Evolutionary conservation across 1,284 basidiomycete species (phyloP).

Genomic region (Inonotus hispidus): DNA sequence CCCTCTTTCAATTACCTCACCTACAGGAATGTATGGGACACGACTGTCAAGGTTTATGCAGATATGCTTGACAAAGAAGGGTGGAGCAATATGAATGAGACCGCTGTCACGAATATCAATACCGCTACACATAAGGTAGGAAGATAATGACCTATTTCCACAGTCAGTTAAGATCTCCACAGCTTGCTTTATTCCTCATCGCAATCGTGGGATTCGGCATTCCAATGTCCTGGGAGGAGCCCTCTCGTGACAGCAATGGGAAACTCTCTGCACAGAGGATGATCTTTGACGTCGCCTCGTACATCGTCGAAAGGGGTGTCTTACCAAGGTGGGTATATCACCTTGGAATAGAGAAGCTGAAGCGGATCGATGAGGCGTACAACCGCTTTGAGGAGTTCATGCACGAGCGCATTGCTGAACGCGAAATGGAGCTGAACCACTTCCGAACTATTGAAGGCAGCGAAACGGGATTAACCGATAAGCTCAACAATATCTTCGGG

Average conservation of each 20-base stretch:
- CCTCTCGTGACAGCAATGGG: slow-evolving; percentile 8
- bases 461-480: slow-evolving; percentile 6
- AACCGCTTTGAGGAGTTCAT: slow-evolving; percentile 13
- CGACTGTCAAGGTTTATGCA: slow-evolving; percentile 23
- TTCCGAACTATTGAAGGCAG: background rate
- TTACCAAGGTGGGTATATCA: slow-evolving; percentile 13
- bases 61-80: slow-evolving; percentile 28
- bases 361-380: slow-evolving; percentile 16
- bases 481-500: slow-evolving; percentile 18
- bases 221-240: slow-evolving; percentile 15
- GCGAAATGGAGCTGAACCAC: slow-evolving; percentile 9
- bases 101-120: slow-evolving; percentile 8
- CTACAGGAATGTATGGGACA: slow-evolving; percentile 24
- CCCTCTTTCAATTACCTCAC: slow-evolving; percentile 29
- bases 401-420: slow-evolving; percentile 7
- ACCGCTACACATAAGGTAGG: background rate
- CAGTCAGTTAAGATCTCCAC: background rate
- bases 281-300: slow-evolving; percentile 11
- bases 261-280: slow-evolving; percentile 11
- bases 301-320: background rate
- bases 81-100: slow-evolving; percentile 22
- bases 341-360: slow-evolving; percentile 5
- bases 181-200: slow-evolving; percentile 17
- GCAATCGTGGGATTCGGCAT: slow-evolving; percentile 16
- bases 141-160: background rate